Percentiles rank a stretch among this genome's conserved stretches.
Conservation (phyloP, 2,329 filamentous ascomycete genomes). For the Xylariaceae sp. region DNA sequence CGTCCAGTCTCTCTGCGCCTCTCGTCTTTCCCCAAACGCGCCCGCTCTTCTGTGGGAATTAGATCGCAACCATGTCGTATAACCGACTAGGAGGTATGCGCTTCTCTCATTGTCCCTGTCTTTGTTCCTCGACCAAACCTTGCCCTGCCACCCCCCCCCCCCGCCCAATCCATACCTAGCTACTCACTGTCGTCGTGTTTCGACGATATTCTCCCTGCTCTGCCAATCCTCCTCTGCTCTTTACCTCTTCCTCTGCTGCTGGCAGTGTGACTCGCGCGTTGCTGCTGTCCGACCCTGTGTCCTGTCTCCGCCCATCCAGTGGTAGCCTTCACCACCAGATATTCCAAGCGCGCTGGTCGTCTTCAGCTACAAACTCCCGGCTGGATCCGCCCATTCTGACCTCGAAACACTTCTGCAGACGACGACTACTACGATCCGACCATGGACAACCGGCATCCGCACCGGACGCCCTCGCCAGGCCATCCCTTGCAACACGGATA, state of each 20-base stretch:
- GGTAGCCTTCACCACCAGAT: slow-evolving; percentile 3
- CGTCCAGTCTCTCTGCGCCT: not conserved
- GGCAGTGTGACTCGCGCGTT: not conserved
- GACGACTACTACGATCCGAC: slow-evolving; percentile 53
- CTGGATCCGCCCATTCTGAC: slow-evolving; percentile 2
- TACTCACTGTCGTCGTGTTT: not conserved
- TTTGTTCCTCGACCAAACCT: slow-evolving; percentile 10
- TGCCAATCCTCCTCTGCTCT: not conserved
- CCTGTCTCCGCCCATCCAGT: slow-evolving; percentile 1
- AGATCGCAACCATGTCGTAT: slow-evolving; percentile 57
- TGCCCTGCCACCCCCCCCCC: slow-evolving; percentile 6
- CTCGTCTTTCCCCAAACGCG: not conserved
- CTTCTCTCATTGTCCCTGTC: slow-evolving; percentile 16
- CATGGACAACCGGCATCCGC: slow-evolving; percentile 47
- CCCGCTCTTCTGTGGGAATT: too few species aligned
- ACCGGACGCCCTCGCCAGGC: slow-evolving; percentile 68
- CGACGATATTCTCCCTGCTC: not conserved
- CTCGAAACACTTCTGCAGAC: slow-evolving; percentile 27
- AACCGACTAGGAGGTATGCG: slow-evolving; percentile 58
- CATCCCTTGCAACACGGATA: slow-evolving; percentile 68
- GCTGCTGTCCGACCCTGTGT: not conserved
- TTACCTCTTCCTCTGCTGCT: slow-evolving; percentile 1
- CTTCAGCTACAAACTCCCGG: not conserved
- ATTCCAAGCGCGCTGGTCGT: not conserved
- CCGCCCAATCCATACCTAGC: slow-evolving; percentile 3